A percentile compares a stretch with the other conserved stretches of the same genome.
Evolutionary conservation across 164 flowering plant species (phyloP).

Genomic region (Paratinospora sagittata): DNA sequence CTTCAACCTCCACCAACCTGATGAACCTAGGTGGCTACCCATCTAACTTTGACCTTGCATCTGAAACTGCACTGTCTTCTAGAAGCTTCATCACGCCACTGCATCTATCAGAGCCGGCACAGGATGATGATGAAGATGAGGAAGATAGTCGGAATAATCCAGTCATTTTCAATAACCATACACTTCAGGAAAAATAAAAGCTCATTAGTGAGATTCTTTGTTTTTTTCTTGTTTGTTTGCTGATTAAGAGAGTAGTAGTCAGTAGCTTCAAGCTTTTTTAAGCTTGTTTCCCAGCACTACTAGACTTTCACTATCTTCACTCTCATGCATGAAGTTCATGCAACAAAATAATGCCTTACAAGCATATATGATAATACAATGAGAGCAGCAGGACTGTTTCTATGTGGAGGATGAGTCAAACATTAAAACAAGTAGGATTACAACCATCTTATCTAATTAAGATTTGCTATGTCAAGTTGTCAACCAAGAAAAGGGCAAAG

Average conservation of each 20-base stretch:
- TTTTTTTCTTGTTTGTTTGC: neutral
- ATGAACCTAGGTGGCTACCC: constrained; percentile 37
- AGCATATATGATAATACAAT: neutral
- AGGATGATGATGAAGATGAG: constrained; percentile 54
- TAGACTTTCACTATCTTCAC: neutral
- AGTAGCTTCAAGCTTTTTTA: neutral
- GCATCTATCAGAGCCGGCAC: constrained; percentile 28
- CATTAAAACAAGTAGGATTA: neutral
- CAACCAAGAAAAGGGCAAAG: neutral
- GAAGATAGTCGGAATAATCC: constrained; percentile 42
- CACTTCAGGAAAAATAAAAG: constrained; percentile 21
- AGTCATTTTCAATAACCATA: constrained; percentile 24
- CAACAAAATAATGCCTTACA: neutral
- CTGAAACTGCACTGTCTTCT: constrained; percentile 29
- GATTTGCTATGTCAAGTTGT: neutral
- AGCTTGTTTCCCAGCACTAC: neutral
- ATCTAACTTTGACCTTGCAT: constrained; percentile 29
- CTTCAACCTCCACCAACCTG: constrained; percentile 52
- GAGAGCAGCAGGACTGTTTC: neutral
- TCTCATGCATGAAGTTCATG: neutral
- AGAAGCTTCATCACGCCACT: constrained; percentile 47
- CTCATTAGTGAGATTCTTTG: neutral
- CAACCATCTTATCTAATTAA: neutral
- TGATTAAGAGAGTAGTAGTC: neutral
- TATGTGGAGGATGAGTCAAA: neutral